These are phyloP conservation scores for Backusella circina DNA, from an alignment of 192 early-diverging fungal genomes.

Conservation along the genomic window DNA sequence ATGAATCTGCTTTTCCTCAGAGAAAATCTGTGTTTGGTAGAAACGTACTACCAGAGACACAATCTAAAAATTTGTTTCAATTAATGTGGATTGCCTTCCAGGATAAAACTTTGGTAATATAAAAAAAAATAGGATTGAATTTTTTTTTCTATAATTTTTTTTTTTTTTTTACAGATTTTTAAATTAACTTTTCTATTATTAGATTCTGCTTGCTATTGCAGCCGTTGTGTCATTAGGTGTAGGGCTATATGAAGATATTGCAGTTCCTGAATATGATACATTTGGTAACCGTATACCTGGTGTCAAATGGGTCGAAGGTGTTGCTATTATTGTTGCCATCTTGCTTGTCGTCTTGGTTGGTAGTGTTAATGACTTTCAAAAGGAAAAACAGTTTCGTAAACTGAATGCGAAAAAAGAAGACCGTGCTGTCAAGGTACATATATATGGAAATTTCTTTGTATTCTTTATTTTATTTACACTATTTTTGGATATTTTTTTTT, in stretches of 20 bases:
- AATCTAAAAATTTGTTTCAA: slow-evolving; percentile 62
- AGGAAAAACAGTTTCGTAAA: slow-evolving; percentile 80
- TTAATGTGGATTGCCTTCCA: slow-evolving; percentile 78
- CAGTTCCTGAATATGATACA: slow-evolving; percentile 36
- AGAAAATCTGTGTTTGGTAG: slow-evolving; percentile 57
- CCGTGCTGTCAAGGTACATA: slow-evolving; percentile 58
- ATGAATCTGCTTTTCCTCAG: slow-evolving; percentile 43
- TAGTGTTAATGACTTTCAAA: slow-evolving; percentile 81
- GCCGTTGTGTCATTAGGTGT: slow-evolving; percentile 75
- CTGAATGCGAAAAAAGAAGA: slow-evolving; percentile 85
- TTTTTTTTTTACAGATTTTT: not conserved
- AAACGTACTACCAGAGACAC: slow-evolving; percentile 64
- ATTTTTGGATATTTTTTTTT: not conserved
- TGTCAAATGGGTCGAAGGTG: slow-evolving; percentile 83
- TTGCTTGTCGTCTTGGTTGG: slow-evolving; percentile 73
- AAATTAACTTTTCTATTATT: slow-evolving; percentile 2
- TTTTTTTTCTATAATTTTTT: not conserved
- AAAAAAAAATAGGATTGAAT: too few relatives aligned
- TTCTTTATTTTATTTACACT: not conserved
- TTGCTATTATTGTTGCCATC: slow-evolving; percentile 80
- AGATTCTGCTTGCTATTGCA: slow-evolving; percentile 71
- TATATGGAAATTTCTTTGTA: not conserved
- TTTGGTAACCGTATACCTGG: slow-evolving; percentile 38
- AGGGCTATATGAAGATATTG: slow-evolving; percentile 79
- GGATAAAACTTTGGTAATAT: slow-evolving; percentile 66